Evolutionary conservation across 2,329 filamentous ascomycete species (phyloP).

Genomic region (Cladosporium oxysporum): DNA sequence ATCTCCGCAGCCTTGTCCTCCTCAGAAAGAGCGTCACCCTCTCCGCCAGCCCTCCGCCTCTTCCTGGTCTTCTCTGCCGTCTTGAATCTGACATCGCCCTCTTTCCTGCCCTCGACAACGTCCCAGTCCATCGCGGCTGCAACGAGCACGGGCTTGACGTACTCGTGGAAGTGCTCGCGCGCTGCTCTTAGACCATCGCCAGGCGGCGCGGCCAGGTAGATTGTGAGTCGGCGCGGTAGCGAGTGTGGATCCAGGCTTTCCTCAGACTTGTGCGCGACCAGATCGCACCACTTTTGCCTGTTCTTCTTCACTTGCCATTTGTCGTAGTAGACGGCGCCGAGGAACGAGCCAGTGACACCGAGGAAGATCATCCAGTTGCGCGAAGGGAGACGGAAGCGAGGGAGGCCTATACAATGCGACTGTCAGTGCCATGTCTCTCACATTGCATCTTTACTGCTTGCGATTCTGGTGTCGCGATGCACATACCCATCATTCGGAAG

Average conservation of each 20-base stretch:
- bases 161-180: constrained; percentile 95
- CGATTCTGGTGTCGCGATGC: not conserved
- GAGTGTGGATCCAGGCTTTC: constrained; percentile 72
- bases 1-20: constrained; percentile 60
- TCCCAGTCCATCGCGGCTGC: constrained; percentile 94
- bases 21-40: constrained; percentile 46
- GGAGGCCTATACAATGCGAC: constrained; percentile 61
- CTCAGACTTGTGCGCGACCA: constrained; percentile 80
- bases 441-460: not conserved
- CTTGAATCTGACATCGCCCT: constrained; percentile 88
- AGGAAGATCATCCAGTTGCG: constrained; percentile 98
- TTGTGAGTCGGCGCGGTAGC: constrained; percentile 79
- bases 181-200: constrained; percentile 79
- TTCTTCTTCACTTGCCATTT: constrained; percentile 83
- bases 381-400: constrained; percentile 83
- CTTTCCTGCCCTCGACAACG: constrained; percentile 84
- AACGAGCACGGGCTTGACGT: constrained; percentile 88
- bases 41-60: constrained; percentile 60
- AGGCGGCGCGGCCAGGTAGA: constrained; percentile 83
- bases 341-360: constrained; percentile 73
- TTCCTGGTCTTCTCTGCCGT: constrained; percentile 82
- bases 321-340: constrained; percentile 84
- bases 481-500: constrained; percentile 67
- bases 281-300: constrained; percentile 81
- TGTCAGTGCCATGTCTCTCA: not conserved